Evolutionary conservation across 2,329 filamentous ascomycete genomes (phyloP).

Genomic region (Aurifilum marmelostoma): DNA sequence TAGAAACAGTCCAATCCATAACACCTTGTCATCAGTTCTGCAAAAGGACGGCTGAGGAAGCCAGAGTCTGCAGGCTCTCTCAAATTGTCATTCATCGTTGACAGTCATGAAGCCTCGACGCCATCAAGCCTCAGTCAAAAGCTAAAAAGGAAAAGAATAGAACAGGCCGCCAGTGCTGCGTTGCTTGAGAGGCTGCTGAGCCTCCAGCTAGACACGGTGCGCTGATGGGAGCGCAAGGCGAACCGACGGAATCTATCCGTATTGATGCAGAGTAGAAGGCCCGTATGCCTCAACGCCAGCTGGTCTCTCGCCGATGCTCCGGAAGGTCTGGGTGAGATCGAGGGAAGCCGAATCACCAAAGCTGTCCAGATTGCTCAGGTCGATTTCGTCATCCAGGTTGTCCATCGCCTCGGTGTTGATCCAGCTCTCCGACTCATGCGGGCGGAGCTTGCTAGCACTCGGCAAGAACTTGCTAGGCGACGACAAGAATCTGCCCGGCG

Average conservation of each 20-base stretch:
- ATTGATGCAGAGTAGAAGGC: constrained; percentile 27
- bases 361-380: constrained; percentile 23
- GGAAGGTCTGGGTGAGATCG: constrained; percentile 29
- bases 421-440: constrained; percentile 25
- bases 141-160: background rate
- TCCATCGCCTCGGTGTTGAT: constrained; percentile 15
- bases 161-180: background rate
- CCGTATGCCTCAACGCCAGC: constrained; percentile 24
- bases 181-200: background rate
- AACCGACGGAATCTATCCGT: constrained; percentile 22
- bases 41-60: background rate
- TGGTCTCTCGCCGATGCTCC: constrained; percentile 28
- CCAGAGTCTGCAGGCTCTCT: background rate
- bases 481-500: constrained; percentile 56
- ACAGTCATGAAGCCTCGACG: constrained; percentile 11
- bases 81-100: constrained; percentile 16
- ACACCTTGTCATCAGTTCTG: background rate
- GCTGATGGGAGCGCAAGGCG: constrained; percentile 7
- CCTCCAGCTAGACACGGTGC: background rate
- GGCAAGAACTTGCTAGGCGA: constrained; percentile 58
- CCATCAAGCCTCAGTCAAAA: background rate
- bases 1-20: constrained; percentile 12
- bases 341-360: constrained; percentile 22
- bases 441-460: constrained; percentile 37
- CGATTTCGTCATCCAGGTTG: constrained; percentile 16